phyloP scores from a whole-genome alignment of 805 yeast species.

The Lipomyces sp. region DNA sequence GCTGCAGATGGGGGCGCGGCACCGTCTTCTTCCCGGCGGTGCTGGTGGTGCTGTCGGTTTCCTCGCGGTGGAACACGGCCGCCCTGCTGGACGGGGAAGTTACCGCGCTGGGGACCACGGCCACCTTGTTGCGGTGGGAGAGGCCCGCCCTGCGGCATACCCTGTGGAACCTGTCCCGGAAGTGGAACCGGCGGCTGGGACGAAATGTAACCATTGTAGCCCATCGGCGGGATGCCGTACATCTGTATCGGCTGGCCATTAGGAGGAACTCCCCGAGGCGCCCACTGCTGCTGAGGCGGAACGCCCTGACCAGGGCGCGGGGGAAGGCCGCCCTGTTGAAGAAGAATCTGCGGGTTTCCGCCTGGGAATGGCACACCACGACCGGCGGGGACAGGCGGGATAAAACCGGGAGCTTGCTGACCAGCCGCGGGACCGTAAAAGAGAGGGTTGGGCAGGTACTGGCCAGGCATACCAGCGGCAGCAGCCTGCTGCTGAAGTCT shows the following conservation, averaged over 20 bases:
- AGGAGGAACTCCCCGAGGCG: slow-evolving; percentile 60
- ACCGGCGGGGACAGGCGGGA: slow-evolving; percentile 69
- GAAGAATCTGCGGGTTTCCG: slow-evolving; percentile 40
- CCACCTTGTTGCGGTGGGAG: slow-evolving; percentile 36
- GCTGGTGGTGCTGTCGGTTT: slow-evolving; percentile 27
- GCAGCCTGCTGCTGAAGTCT: slow-evolving; percentile 93
- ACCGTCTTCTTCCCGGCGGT: slow-evolving; percentile 19
- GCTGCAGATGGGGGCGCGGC: slow-evolving; percentile 18
- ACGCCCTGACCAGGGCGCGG: slow-evolving; percentile 37
- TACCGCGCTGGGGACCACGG: slow-evolving; percentile 22
- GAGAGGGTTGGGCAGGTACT: slow-evolving; percentile 73
- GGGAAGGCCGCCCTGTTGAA: slow-evolving; percentile 36
- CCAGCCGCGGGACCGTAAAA: slow-evolving; percentile 55
- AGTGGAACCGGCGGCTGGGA: slow-evolving; percentile 46
- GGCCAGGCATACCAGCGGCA: slow-evolving; percentile 78
- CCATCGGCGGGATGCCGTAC: slow-evolving; percentile 79
- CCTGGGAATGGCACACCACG: slow-evolving; percentile 52
- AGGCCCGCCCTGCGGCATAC: slow-evolving; percentile 34
- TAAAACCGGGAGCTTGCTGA: slow-evolving; percentile 72
- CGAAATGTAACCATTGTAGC: slow-evolving; percentile 50
- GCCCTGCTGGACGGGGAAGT: slow-evolving; percentile 17
- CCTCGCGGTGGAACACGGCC: slow-evolving; percentile 31
- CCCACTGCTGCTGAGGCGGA: slow-evolving; percentile 42
- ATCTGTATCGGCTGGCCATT: slow-evolving; percentile 82
- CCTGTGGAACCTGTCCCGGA: slow-evolving; percentile 22